Base-by-base conservation (phyloP, 352 stramenopile genomes). In the Pythium apleroticum region DNA sequence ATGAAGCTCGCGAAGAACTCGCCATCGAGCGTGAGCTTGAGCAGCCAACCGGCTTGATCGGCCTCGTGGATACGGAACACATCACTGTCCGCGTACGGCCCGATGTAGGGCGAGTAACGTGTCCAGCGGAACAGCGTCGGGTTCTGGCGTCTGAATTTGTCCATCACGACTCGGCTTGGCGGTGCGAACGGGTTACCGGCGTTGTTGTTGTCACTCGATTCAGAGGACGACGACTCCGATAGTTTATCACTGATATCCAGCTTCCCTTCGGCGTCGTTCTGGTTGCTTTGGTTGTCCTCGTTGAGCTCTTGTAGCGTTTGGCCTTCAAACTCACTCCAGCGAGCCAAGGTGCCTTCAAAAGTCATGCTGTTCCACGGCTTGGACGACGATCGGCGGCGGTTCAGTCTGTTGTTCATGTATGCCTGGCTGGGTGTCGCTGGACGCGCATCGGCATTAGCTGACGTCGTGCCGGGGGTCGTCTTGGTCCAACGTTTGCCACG, bases 1-100 rank as follows among this genome's bases (percentile, higher is more conserved):
- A 93, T 89, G 66, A 93, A 93, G 19, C 74, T 77, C 19, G 75
- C 74, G 52, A 86, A 93, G 57, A 91, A 90, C 52, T 93, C 84
- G 54, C 82, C 82, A 41, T 90, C 83, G 25, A 84, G 71, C 9
- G 71, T 82, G 7, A 93, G 62, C 61, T 77, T 81, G n/a, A 73
- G 67, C 3, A 89, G 52, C 80, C 79, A 88, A 25, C 65, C 75
- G 5, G 72, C 64, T n/a, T 71, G 67, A 24, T 65, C 68, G 22
- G 72, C 52, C 28, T 81, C 78, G 27, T 78, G 71, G 45, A 82
- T 77, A 14, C 68, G 73, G 60, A 90, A 86, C n/a, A 90, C 77
- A 24, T 90, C 78, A 6, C 56, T 72, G 59, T 91, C 81, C 0
- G 77, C 57, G 30, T 83, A 86, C 9, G 77, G 70, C 0, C 68